A percentile compares a stretch with the other conserved stretches of the same genome.
Conservation (phyloP, 2,329 filamentous ascomycete genomes). For the Fusarium penzigii region DNA sequence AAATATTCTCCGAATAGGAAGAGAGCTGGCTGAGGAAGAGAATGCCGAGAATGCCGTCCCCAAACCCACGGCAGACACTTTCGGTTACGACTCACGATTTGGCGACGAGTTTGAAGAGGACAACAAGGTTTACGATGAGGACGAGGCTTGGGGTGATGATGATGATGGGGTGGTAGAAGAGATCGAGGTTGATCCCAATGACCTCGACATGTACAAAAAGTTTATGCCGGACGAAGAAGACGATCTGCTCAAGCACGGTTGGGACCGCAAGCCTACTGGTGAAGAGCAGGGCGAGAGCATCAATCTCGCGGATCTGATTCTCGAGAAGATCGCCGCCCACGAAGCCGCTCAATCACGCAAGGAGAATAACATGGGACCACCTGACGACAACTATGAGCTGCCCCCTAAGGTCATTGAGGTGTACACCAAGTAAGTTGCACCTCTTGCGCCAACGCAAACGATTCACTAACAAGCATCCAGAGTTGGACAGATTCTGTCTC, state of each 20-base stretch:
- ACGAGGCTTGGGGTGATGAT: slow-evolving; percentile 76
- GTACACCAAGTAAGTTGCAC: slow-evolving; percentile 71
- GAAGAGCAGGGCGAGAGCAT: slow-evolving; percentile 57
- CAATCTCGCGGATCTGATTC: slow-evolving; percentile 89
- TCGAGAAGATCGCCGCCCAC: slow-evolving; percentile 90
- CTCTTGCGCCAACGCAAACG: no score
- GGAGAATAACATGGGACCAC: slow-evolving; percentile 47
- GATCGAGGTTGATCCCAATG: slow-evolving; percentile 82
- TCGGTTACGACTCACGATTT: slow-evolving; percentile 78
- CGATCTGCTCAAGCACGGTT: slow-evolving; percentile 69
- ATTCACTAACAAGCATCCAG: slow-evolving; percentile 40
- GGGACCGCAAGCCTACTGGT: slow-evolving; percentile 48
- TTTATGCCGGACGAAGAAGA: slow-evolving; percentile 77
- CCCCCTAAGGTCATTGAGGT: slow-evolving; percentile 92
- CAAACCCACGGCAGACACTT: slow-evolving; percentile 54
- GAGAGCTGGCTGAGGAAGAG: slow-evolving; percentile 85
- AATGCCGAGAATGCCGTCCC: slow-evolving; percentile 40
- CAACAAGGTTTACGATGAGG: slow-evolving; percentile 47
- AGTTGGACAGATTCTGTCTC: slow-evolving; percentile 82
- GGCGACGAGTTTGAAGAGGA: slow-evolving; percentile 55
- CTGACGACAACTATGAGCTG: slow-evolving; percentile 82
- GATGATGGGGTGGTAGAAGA: slow-evolving; percentile 72
- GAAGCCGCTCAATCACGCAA: slow-evolving; percentile 65
- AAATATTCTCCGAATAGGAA: slow-evolving; percentile 86
- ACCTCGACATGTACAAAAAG: slow-evolving; percentile 87